These are phyloP conservation scores for Acaromyces ingoldii DNA, from an alignment of 1,284 basidiomycete genomes.

Conservation along the genomic window DNA sequence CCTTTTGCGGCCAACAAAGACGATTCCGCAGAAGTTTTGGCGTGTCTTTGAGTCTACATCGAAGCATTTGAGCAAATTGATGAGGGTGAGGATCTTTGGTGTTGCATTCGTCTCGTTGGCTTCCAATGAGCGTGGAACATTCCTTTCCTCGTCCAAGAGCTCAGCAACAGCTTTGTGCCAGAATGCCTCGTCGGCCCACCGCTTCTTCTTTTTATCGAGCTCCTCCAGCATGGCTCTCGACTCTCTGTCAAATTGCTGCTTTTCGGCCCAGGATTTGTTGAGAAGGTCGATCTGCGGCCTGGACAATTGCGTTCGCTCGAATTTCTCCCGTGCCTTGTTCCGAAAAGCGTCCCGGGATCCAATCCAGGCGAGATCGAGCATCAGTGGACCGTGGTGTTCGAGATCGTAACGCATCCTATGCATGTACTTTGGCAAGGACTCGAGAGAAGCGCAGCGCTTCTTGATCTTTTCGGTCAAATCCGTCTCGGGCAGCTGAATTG, in stretches of 20 bases:
- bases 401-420: slow-evolving; percentile 23
- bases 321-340: too few species aligned
- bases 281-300: too few species aligned
- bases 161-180: too few species aligned
- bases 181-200: too few species aligned
- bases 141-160: too few species aligned
- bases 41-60: neutral
- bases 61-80: slow-evolving; percentile 28
- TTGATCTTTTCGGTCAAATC: neutral
- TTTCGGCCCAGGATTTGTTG: too few species aligned
- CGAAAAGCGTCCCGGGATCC: slow-evolving; percentile 11
- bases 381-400: slow-evolving; percentile 20
- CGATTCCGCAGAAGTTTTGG: slow-evolving; percentile 26
- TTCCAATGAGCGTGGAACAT: too few species aligned
- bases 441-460: neutral
- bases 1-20: slow-evolving; percentile 32
- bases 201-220: too few species aligned
- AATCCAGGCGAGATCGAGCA: slow-evolving; percentile 32
- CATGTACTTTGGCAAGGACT: slow-evolving; percentile 17
- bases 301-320: too few species aligned
- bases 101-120: slow-evolving; percentile 13
- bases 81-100: slow-evolving; percentile 23
- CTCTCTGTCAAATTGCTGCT: too few species aligned
- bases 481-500: neutral
- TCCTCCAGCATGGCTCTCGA: too few species aligned